Conservation (phyloP, 192 early-diverging fungal genomes). For the Rhizoclosmatium sp. region DNA sequence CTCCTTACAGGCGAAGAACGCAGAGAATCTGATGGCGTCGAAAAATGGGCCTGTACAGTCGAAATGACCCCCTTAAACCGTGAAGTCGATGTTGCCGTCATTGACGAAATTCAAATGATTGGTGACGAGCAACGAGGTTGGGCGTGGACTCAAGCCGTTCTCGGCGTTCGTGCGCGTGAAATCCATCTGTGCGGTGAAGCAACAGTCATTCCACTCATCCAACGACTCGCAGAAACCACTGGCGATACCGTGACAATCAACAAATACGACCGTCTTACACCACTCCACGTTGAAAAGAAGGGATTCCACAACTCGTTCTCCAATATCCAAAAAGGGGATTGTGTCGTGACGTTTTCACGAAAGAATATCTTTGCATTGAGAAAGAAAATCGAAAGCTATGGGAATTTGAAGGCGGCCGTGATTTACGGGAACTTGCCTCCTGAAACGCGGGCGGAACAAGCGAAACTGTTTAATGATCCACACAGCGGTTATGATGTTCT, state of each 20-base stretch:
- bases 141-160: slow-evolving; percentile 93
- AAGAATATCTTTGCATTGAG: slow-evolving; percentile 82
- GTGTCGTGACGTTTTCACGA: slow-evolving; percentile 89
- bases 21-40: slow-evolving; percentile 57
- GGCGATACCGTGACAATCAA: slow-evolving; percentile 83
- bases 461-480: slow-evolving; percentile 88
- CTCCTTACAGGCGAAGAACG: slow-evolving; percentile 94
- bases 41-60: slow-evolving; percentile 80
- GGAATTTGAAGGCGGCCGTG: slow-evolving; percentile 83
- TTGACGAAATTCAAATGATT: slow-evolving; percentile 99
- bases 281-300: slow-evolving; percentile 60
- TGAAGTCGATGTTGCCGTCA: slow-evolving; percentile 81
- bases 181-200: slow-evolving; percentile 95
- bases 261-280: slow-evolving; percentile 80
- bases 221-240: slow-evolving; percentile 70
- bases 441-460: slow-evolving; percentile 86
- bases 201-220: slow-evolving; percentile 81
- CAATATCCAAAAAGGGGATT: slow-evolving; percentile 81
- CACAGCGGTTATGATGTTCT: slow-evolving; percentile 79
- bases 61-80: slow-evolving; percentile 78
- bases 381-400: slow-evolving; percentile 74
- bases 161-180: slow-evolving; percentile 80
- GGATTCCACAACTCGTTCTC: slow-evolving; percentile 64
- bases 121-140: slow-evolving; percentile 84
- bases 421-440: slow-evolving; percentile 95